A percentile compares a stretch with the other conserved stretches of the same genome.
These are phyloP conservation scores for Nissolia schottii DNA, from an alignment of 306 rosid genomes.

Conservation along the genomic window DNA sequence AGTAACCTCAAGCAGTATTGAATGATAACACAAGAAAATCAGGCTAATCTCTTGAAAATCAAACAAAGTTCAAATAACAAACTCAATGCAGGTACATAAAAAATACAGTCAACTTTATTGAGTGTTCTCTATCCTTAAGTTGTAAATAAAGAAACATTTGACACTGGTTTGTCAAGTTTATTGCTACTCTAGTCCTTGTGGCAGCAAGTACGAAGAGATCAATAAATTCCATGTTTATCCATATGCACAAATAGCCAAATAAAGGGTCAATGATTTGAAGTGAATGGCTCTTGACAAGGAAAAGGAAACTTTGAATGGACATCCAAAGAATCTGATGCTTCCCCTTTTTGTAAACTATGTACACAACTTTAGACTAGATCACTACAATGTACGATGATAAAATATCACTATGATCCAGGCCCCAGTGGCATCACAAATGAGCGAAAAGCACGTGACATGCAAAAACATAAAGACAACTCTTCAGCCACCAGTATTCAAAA, in stretches of 20 bases:
- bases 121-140: constrained; percentile 2
- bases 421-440: not conserved
- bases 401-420: not conserved
- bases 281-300: not conserved
- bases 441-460: not conserved
- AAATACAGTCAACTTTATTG: not conserved
- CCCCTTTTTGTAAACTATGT: constrained; percentile 7
- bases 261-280: constrained; percentile 4
- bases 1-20: constrained; percentile 18
- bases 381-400: constrained; percentile 5
- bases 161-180: constrained; percentile 9
- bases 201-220: constrained; percentile 19
- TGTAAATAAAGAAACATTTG: constrained; percentile 17
- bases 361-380: not conserved
- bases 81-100: not conserved
- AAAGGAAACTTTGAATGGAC: constrained; percentile 13
- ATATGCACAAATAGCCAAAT: not conserved
- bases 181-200: constrained; percentile 8
- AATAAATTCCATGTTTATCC: constrained; percentile 11
- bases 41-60: constrained; percentile 19
- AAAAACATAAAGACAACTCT: not conserved
- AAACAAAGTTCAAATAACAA: constrained; percentile 8
- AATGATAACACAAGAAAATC: not conserved
- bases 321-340: constrained; percentile 20
- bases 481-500: not conserved